phyloP scores from a whole-genome alignment of 768 basidiomycete species.

The Mycena crocata region DNA sequence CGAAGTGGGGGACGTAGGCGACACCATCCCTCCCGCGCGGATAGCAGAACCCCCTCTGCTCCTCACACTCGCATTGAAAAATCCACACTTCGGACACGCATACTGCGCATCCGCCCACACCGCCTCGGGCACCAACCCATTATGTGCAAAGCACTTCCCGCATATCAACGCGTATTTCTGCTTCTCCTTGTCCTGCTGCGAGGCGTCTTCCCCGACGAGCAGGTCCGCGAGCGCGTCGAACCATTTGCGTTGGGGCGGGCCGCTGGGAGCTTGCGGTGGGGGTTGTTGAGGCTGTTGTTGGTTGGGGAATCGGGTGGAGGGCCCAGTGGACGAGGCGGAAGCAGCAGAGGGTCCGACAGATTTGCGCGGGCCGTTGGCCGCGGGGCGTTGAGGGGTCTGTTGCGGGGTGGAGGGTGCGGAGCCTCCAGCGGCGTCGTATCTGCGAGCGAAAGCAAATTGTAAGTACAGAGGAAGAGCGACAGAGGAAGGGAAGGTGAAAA shows the following conservation, averaged over 20 bases:
- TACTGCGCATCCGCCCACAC: conserved; percentile 89
- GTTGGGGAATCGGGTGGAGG: not conserved
- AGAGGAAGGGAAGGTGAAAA: too few relatives aligned
- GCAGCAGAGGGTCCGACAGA: not conserved
- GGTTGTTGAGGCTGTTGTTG: not conserved
- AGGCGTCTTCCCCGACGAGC: conserved; percentile 82
- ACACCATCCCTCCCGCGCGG: conserved; percentile 30
- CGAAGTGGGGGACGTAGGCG: conserved; percentile 24
- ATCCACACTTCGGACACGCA: conserved; percentile 85
- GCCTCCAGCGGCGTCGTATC: too few relatives aligned
- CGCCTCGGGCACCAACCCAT: conserved; percentile 86
- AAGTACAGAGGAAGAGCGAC: too few relatives aligned
- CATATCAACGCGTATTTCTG: conserved; percentile 87
- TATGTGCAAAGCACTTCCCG: conserved; percentile 87
- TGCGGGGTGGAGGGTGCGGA: too few relatives aligned
- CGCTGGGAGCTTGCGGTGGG: conserved; percentile 65
- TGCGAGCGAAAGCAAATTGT: too few relatives aligned
- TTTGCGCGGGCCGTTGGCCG: too few relatives aligned
- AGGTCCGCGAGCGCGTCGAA: conserved; percentile 91
- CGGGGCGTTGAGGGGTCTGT: too few relatives aligned
- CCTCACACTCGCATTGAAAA: conserved; percentile 74
- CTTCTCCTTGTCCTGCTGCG: conserved; percentile 53
- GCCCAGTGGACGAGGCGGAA: not conserved
- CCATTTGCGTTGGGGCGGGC: conserved; percentile 78
- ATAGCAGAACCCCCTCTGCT: conserved; percentile 49